Base-by-base conservation (phyloP, 1,284 basidiomycete genomes). In the Hemileia vastatrix region DNA sequence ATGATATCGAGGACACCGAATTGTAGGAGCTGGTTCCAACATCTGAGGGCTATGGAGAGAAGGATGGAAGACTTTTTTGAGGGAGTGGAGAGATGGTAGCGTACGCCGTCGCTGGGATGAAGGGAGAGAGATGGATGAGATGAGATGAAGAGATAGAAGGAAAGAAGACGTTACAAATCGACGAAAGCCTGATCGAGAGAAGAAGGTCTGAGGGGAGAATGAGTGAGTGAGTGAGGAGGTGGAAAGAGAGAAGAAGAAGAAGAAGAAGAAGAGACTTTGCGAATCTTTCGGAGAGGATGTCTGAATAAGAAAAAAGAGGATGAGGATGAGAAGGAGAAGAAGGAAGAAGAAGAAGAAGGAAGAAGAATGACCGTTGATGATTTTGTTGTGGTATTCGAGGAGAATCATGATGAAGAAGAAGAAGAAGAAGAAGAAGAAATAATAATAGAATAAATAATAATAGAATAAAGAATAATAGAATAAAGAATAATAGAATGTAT, bases 91-190 rank as follows among this genome's bases (percentile, higher is more conserved):
- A 98, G 78, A 76, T 88, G 92, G 79, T 97, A 98, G 53, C 91
- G 84, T 57, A 98, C 93, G 55, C 90, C 88, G 78, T 99, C 95
- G 73, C 92, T 98, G 79, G 98, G 94, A 60, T 96, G 93, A 70
- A 98, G 97, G 65, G 89, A 85, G 65, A 97, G 87, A 78, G 65
- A 95, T 82, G 19, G 88, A 85, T 3, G 86, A 48, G 13, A 23
- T 8, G 1, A 21, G 1, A 6, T 5, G 33, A 44, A 32, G 11
- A 55, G n/a, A 3, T 5, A 27, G 13, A 45, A 19, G n/a, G 13
- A 11, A 27, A 23, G 33, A 21, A 5, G 32, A 21, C 36, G 50
- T 23, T 9, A 53, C 21, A 54, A 53, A 40, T 49, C 54, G 24
- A 55, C 60, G 18, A 55, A 50, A 11, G 33, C 18, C 36, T 52